Conservation (phyloP, 306 rosid species). For the Vigna unguiculata region DNA sequence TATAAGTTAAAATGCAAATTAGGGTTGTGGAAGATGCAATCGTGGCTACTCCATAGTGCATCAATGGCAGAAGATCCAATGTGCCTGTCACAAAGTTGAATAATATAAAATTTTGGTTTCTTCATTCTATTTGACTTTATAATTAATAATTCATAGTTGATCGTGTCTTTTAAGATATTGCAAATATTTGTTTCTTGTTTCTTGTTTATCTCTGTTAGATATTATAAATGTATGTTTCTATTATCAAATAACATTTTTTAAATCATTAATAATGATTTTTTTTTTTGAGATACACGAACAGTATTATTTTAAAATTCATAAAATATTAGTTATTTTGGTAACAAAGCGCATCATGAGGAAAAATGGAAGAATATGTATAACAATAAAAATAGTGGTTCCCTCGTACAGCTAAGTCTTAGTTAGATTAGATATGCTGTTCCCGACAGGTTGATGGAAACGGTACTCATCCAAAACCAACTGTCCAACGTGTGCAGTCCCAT, state of each 20-base stretch:
- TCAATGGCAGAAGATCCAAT: background rate
- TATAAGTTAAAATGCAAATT: background rate
- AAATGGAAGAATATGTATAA: background rate
- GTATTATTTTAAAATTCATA: too few relatives aligned
- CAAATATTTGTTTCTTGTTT: too few relatives aligned
- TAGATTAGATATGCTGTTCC: constrained; percentile 12
- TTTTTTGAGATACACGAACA: too few relatives aligned
- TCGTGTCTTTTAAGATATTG: too few relatives aligned
- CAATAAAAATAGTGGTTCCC: background rate
- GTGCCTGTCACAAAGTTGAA: constrained; percentile 1
- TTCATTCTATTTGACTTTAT: constrained; percentile 31
- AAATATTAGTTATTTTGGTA: too few relatives aligned
- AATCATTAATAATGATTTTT: too few relatives aligned
- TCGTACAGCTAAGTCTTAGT: constrained; percentile 40
- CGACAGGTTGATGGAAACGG: constrained; percentile 1
- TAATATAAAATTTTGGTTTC: background rate
- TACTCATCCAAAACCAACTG: background rate
- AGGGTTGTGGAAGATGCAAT: background rate
- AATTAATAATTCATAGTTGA: background rate
- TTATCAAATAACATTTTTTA: too few relatives aligned
- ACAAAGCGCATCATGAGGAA: too few relatives aligned
- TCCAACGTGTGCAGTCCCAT: background rate
- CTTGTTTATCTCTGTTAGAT: too few relatives aligned
- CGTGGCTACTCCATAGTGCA: constrained; percentile 5
- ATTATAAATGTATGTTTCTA: too few relatives aligned